Evolutionary conservation across 2,329 filamentous ascomycete species (phyloP).

Genomic region (Pseudocercospora vitis): DNA sequence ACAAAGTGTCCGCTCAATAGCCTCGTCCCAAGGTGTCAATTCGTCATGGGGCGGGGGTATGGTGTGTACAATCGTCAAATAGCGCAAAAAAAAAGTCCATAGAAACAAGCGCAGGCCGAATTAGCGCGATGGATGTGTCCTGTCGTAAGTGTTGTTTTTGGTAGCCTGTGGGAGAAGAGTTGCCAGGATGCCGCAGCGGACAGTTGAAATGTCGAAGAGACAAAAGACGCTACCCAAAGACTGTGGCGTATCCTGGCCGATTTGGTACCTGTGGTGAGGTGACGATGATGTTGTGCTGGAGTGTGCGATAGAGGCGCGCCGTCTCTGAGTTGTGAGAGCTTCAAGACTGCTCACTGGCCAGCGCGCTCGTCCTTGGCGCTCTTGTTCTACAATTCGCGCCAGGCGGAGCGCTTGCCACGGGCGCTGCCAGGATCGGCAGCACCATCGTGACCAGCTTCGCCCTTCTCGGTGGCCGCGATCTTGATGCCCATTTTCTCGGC

Average conservation of each 20-base stretch:
- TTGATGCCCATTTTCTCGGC: conserved; percentile 48
- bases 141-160: neutral
- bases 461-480: conserved; percentile 26
- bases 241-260: neutral
- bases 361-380: conserved; percentile 20
- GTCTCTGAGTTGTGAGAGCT: neutral
- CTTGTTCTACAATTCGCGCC: conserved; percentile 38
- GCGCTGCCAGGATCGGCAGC: conserved; percentile 21
- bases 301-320: neutral
- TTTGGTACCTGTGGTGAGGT: neutral
- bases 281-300: neutral
- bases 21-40: too few species aligned
- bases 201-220: neutral
- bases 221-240: neutral
- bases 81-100: too few species aligned
- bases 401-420: conserved; percentile 32
- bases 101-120: too few species aligned
- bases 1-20: too few species aligned
- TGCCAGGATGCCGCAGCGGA: neutral
- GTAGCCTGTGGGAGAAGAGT: neutral
- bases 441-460: conserved; percentile 13
- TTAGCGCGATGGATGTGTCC: too few species aligned
- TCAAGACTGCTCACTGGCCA: too few species aligned
- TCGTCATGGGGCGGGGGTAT: too few species aligned
- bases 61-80: too few species aligned